Evolutionary conservation across 106 monocot species (phyloP).

Genomic region (Dioscorea zingiberensis): DNA sequence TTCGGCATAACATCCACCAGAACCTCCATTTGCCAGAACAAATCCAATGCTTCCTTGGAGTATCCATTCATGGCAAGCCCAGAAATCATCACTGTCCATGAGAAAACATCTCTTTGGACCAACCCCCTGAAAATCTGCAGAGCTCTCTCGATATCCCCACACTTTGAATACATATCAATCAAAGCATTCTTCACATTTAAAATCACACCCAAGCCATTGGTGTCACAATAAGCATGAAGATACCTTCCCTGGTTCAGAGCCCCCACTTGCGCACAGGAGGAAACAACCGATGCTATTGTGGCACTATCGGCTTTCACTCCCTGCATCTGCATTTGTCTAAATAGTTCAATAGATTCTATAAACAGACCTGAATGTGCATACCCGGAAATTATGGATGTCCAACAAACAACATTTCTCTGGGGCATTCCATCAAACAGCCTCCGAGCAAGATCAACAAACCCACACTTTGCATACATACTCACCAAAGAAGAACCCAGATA

Average conservation of each 20-base stretch:
- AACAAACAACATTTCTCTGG: conserved; percentile 51
- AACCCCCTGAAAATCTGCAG: conserved; percentile 40
- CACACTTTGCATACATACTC: conserved; percentile 61
- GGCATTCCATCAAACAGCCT: conserved; percentile 52
- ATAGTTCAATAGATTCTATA: conserved; percentile 41
- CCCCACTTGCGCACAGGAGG: conserved; percentile 66
- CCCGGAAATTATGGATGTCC: conserved; percentile 71
- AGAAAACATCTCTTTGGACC: conserved; percentile 43
- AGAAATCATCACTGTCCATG: conserved; percentile 72
- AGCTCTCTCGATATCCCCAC: conserved; percentile 62
- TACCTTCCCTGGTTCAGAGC: conserved; percentile 67
- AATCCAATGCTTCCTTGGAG: conserved; percentile 37
- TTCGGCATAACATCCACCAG: conserved; percentile 36
- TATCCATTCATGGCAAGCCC: conserved; percentile 73
- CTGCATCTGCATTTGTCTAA: conserved; percentile 55
- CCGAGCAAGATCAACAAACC: conserved; percentile 36
- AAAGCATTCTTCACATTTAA: conserved; percentile 58
- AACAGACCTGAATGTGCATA: conserved; percentile 33
- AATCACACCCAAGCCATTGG: conserved; percentile 19
- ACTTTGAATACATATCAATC: conserved; percentile 92
- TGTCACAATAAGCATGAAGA: conserved; percentile 57
- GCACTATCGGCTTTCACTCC: conserved; percentile 47
- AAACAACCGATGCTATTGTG: conserved; percentile 53
- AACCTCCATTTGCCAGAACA: conserved; percentile 65
- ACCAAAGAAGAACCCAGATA: conserved; percentile 69